Base-by-base conservation (phyloP, 2,329 filamentous ascomycete species). In the Arthroderma sp. region DNA sequence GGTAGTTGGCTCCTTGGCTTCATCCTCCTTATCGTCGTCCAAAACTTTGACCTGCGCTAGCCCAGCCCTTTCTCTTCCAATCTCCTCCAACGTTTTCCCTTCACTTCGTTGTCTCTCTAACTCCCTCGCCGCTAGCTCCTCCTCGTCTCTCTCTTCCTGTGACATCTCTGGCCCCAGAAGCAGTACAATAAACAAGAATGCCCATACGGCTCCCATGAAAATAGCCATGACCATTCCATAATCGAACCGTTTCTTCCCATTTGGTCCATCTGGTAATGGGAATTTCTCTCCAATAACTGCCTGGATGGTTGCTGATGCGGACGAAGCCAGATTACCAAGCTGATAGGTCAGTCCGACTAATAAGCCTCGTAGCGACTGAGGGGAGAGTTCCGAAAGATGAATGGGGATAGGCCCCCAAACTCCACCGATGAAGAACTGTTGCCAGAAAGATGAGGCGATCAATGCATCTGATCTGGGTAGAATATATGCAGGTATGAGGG, bases 191-290 rank as follows among this genome's bases (percentile, higher is more conserved):
- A 84, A 81, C 4, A 78, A 73, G 66, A 83, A 84, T 1, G 73
- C 79, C 64, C 76, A 95, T 0, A 94, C 88, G 63, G 85, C 89
- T 0, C 79, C 90, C 86, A 95, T 90, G 72, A 95, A 95, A 66
- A 94, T 93, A 67, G 85, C 88, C 62, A 95, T 91, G 8, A 94
- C 88, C 64, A 84, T 84, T 39, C 88, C 88, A 63, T 94, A 94
- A 59, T 88, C 74, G 69, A 85, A 88, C 2, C 85, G 76, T 51
- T 72, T 69, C 33, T 72, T 69, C 0, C 74, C 77, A 0, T 71
- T 67, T 17, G 77, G 68, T 0, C 78, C 79, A 0, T 80, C 74
- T 0, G 83, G 76, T 2, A 94, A 77, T 0, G 87, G 87, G 68
- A 88, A 93, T 1, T 76, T 74, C 70, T 90, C 85, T 37, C 87